Evolutionary conservation across 2,329 filamentous ascomycete species (phyloP), one percentile per base, ranked within the genome.

Genomic region (Neopestalotiopsis sp.): DNA sequence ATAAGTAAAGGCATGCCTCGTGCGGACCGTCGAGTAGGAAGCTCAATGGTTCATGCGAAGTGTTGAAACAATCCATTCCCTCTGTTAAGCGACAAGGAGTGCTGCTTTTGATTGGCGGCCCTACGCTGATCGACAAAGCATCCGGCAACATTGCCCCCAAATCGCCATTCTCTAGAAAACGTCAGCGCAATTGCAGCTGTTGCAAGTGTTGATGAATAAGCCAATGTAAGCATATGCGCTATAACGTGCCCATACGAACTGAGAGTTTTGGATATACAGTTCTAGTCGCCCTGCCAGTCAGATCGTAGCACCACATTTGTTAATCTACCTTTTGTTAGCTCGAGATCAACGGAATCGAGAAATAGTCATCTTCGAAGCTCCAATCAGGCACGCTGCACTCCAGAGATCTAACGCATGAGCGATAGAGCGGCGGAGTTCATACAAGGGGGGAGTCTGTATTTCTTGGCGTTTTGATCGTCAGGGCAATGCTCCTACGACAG

Each of bases 51-150:
- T 53, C 45, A 53, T 53, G 45, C 28, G 45, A 65, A 65, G 61
- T 13, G 34, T 10, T 24, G 49, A 49, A 34, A 24, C 24, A 28
- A 10, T 13, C 28, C 42, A 17, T n/a, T 65, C 28, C 24, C 10
- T 34, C 13, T n/a, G 13, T 40, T 30, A 30, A 38, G 61, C 30
- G 59, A 32, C 40, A 17, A 53, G n/a, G 14, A 24, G 10, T n/a
- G 28, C 7, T 38, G 30, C 14, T 34, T n/a, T 53, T 69, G 65
- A 70, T 70, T 70, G 69, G 67, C 58, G 56, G 64, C 64, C 67
- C 67, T 70, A 65, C 59, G 42, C 57, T 53, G 67, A 68, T 70
- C 69, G 59, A 64, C 69, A 30, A 38, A 28, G 24, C 17, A 3
- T 1, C n/a, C 14, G 5, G 17, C 5, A 56, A 38, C 40, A 64